These are phyloP conservation scores for Aphanomyces invadans DNA, from an alignment of 352 stramenopile species.

Conservation along the genomic window DNA sequence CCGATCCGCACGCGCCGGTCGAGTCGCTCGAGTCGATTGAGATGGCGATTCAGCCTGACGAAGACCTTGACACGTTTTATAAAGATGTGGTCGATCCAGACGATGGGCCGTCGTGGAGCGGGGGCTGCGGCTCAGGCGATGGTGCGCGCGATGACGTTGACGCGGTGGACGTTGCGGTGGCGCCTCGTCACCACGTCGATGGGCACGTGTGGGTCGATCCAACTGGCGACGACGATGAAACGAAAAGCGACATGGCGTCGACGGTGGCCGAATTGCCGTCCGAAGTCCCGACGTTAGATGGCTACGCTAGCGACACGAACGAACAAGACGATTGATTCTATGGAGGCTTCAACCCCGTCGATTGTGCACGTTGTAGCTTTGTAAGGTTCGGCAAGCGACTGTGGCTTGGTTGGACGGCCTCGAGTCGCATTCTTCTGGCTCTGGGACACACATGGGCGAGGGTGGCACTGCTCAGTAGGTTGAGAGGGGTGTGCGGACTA, in stretches of 20 bases:
- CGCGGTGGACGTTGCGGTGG: background rate
- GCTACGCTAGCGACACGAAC: background rate
- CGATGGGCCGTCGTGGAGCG: no score
- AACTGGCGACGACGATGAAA: background rate
- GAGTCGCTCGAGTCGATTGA: constrained; percentile 20
- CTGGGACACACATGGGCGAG: no score
- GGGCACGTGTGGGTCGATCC: no score
- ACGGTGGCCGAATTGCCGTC: background rate
- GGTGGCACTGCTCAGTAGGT: no score
- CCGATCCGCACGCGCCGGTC: background rate
- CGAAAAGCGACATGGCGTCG: background rate
- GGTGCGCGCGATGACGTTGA: constrained; percentile 1
- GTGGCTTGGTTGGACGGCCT: no score
- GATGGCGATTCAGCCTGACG: constrained; percentile 17
- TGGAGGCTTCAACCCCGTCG: no score
- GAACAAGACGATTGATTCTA: background rate
- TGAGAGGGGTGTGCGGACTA: no score
- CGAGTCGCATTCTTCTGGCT: no score
- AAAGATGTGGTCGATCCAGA: constrained; percentile 17
- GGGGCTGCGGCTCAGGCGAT: no score
- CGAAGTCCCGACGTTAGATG: background rate
- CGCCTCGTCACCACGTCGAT: background rate
- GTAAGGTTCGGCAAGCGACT: no score
- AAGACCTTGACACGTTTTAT: constrained; percentile 17
- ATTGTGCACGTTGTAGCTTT: no score